Conservation (phyloP, 1,284 basidiomycete species). For the Irpex rosettiformis region DNA sequence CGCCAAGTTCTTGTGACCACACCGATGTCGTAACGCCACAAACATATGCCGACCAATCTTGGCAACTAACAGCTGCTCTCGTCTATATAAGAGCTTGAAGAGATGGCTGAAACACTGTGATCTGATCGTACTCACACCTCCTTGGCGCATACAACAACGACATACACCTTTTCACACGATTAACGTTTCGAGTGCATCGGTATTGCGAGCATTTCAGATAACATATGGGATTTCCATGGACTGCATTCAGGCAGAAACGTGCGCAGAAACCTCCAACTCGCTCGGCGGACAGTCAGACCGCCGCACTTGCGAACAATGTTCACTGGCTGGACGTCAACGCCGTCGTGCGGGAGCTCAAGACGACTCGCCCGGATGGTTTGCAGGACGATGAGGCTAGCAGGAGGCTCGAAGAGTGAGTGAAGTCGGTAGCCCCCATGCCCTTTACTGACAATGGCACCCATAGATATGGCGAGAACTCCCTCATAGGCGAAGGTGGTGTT, state of each 20-base stretch:
- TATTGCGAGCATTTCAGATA: neutral
- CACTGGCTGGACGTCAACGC: neutral
- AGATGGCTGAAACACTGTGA: neutral
- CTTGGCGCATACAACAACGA: neutral
- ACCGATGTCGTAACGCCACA: neutral
- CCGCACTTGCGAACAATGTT: neutral
- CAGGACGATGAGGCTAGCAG: neutral
- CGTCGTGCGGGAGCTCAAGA: neutral
- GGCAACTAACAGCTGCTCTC: neutral
- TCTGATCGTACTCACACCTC: neutral
- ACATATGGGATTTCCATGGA: neutral
- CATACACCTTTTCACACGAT: neutral
- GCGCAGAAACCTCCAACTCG: neutral
- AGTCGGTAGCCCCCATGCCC: neutral
- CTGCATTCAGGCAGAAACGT: neutral
- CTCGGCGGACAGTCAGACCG: neutral
- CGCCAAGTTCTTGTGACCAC: neutral
- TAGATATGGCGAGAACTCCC: neutral
- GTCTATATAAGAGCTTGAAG: neutral
- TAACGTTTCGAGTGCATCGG: neutral
- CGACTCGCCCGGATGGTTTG: neutral
- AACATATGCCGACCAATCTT: neutral
- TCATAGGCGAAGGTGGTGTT: conserved; percentile 1
- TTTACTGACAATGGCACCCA: neutral
- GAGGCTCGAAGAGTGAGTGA: neutral